Conservation (phyloP, 2,329 filamentous ascomycete species). For the Penicillium nordicum region DNA sequence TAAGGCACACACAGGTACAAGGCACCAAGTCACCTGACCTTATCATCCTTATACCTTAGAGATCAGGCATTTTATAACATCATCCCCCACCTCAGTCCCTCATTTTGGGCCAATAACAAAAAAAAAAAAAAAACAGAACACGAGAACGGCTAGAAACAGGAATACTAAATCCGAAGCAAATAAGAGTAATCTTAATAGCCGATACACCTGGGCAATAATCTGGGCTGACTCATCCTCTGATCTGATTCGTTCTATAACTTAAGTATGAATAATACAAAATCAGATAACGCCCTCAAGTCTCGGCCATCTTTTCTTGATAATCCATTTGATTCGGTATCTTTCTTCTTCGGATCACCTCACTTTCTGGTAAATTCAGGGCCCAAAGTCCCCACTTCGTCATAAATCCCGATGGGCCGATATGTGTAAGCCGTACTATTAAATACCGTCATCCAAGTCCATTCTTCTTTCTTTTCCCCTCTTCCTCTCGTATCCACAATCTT, state of each 20-base stretch:
- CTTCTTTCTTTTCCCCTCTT: conserved; percentile 8
- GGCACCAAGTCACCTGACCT: not conserved
- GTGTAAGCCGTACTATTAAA: conserved; percentile 23
- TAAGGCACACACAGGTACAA: not conserved
- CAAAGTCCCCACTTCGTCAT: conserved; percentile 16
- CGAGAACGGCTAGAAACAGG: not conserved
- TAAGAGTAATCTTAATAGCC: not conserved
- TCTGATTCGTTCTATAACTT: not conserved
- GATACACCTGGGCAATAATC: not conserved
- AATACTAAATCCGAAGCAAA: not conserved
- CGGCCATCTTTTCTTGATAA: conserved; percentile 37
- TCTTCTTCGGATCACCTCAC: conserved; percentile 36
- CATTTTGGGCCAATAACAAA: not conserved
- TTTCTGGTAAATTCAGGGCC: conserved; percentile 6
- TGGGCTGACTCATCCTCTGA: not conserved
- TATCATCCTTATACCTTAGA: not conserved
- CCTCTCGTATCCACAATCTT: conserved; percentile 5
- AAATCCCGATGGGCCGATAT: conserved; percentile 28
- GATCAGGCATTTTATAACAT: not conserved
- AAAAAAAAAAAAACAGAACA: too few relatives aligned
- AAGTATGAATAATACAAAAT: not conserved
- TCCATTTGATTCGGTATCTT: conserved; percentile 38
- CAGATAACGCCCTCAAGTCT: conserved; percentile 20
- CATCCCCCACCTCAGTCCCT: not conserved
- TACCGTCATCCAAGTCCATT: conserved; percentile 9